Evolutionary conservation across 768 basidiomycete genomes (phyloP), one percentile per base, ranked within the genome.

Genomic region (Russula earlei): DNA sequence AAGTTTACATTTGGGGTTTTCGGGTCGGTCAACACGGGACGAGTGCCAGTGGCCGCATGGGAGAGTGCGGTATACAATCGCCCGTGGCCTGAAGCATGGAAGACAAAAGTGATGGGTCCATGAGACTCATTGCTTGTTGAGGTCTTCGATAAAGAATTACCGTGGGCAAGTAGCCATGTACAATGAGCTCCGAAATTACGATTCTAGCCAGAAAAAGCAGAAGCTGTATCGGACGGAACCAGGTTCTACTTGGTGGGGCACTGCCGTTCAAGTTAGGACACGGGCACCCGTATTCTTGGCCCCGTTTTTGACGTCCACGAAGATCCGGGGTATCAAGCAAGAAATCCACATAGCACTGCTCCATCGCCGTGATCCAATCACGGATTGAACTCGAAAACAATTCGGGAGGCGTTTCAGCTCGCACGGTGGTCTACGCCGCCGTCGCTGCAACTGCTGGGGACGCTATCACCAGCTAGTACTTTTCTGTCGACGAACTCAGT

Each of bases 31-130:
- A 38, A 51, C 27, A 36, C 15, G 36, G 22, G 29, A 24, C 12
- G 8, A 37, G 41, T 22, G 7, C 34, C 24, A 10, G 27, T 33
- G 9, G 7, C 12, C 22, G 4, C 25, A 15, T 20, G 15, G 24
- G 43, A 22, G 43, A 17, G 17, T 40, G 22, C 7, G 24, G 19
- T 24, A 34, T 24, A 41, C 2, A 43, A 52, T 33, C 10, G 19
- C 40, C 40, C 22, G 19, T 29, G 7, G 10, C 31, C n/a, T 27
- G 40, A 55, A n/a, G 24, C 50, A 57, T 52, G 50, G 56, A 56
- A 56, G 44, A 52, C 25, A 22, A 24, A 29, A 33, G 33, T 20
- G 15, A 20, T 36, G n/a, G 54, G 31, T 19, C 11, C 14, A 14
- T 42, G 46, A 38, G 46, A 42, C 29, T 33, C 31, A 27, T 40